Evolutionary conservation across 306 rosid species (phyloP), one percentile per base, ranked within the genome.

Genomic region (Amphicarpaea edgeworthii): DNA sequence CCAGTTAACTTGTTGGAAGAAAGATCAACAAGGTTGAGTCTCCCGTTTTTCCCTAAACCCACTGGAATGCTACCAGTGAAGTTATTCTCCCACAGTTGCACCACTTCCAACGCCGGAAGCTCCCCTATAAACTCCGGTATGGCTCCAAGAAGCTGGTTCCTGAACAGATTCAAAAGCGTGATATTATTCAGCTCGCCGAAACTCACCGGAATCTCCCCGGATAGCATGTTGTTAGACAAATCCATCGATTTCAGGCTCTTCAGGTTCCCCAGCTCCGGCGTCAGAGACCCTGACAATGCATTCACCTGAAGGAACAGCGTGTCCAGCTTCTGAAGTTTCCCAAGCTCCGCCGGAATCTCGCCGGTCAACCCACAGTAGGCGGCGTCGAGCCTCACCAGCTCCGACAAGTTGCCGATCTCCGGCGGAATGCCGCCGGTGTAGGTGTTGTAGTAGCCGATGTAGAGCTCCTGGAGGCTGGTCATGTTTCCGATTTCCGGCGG

Each of bases 71-170:
- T 85, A 1, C 92, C 98, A 0, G 98, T 94, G 87, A 94, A 90
- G 85, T 94, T 94, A 69, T 94, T 94, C 84, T 92, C 97, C 98
- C 98, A 94, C 12, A 94, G 77, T 81, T 94, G 98, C 72, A 94
- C 65, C 0, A 94, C 98, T 75, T 94, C 92, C 55, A 94, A 79
- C 37, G 79, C 82, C 54, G 97, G 96, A 77, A 92, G 62, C 8
- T 86, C 93, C 5, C 90, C 97, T 10, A 92, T 49, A 26, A 94
- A 94, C 60, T 88, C 97, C 1, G 98, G 98, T 72, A 94, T 94
- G 7, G 92, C 92, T 10, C 98, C 98, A 71, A 92, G 93, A 50
- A 94, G 98, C 82, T 84, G 89, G 82, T 94, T 94, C 46, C 98
- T 71, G 66, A 94, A 94, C 34, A 94, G 81, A 74, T 94, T 92